Evolutionary conservation across 2,329 filamentous ascomycete species (phyloP).

Genomic region (Penicillium brevicompactum): DNA sequence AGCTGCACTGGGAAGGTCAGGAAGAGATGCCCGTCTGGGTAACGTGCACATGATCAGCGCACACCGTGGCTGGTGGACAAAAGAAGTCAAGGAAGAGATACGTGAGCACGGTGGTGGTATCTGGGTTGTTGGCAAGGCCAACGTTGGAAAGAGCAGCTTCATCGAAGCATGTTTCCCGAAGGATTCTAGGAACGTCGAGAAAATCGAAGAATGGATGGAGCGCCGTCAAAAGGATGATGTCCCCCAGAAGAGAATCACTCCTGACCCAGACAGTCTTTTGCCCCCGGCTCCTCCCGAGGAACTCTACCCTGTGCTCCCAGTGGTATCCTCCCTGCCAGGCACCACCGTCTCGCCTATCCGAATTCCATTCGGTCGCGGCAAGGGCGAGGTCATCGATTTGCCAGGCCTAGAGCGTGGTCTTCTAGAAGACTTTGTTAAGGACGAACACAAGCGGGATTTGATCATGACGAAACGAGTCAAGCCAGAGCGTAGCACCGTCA

Average conservation of each 20-base stretch:
- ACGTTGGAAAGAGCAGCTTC: slow-evolving; percentile 93
- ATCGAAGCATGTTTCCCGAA: slow-evolving; percentile 86
- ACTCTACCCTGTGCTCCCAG: slow-evolving; percentile 78
- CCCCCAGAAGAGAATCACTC: slow-evolving; percentile 17
- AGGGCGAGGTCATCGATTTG: slow-evolving; percentile 89
- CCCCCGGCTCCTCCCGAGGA: slow-evolving; percentile 74
- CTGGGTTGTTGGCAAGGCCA: slow-evolving; percentile 98
- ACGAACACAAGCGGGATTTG: slow-evolving; percentile 66
- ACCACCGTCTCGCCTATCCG: slow-evolving; percentile 95
- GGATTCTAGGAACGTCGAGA: slow-evolving; percentile 55
- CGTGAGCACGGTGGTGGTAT: slow-evolving; percentile 79
- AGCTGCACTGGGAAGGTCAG: slow-evolving; percentile 69
- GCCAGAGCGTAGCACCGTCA: slow-evolving; percentile 73
- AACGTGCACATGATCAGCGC: slow-evolving; percentile 87
- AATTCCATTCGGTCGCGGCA: slow-evolving; percentile 81
- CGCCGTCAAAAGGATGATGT: slow-evolving; percentile 27
- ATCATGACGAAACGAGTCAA: slow-evolving; percentile 77
- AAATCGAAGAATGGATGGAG: slow-evolving; percentile 38
- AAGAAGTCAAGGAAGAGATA: slow-evolving; percentile 80
- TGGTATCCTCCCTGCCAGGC: slow-evolving; percentile 83
- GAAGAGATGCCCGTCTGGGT: slow-evolving; percentile 74
- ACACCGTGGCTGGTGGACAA: slow-evolving; percentile 88
- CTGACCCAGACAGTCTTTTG: slow-evolving; percentile 58
- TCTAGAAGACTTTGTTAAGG: slow-evolving; percentile 70
- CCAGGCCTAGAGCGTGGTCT: slow-evolving; percentile 78